Percentiles rank a stretch among this genome's conserved stretches.
phyloP scores from a whole-genome alignment of 257 asterid species.

The Echium plantagineum region DNA sequence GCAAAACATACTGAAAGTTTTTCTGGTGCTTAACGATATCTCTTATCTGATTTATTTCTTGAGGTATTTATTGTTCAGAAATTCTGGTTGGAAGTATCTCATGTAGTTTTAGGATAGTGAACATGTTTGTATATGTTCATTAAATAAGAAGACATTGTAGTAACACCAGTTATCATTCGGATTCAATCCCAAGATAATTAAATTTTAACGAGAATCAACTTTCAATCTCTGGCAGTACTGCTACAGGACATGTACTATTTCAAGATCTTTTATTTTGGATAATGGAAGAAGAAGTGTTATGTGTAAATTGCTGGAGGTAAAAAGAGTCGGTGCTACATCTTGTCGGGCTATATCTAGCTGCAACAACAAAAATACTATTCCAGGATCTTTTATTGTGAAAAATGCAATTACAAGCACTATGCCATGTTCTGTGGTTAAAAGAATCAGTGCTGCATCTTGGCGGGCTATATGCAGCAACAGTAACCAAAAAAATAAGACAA shows the following conservation, averaged over 20 bases:
- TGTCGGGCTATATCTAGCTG: not conserved
- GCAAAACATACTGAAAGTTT: too few relatives aligned
- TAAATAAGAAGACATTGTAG: too few relatives aligned
- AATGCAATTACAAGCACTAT: not conserved
- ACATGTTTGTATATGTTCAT: too few relatives aligned
- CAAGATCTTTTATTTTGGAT: not conserved
- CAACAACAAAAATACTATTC: conserved; percentile 12
- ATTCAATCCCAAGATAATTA: not conserved
- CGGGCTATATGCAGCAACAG: not conserved
- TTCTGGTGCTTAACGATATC: too few relatives aligned
- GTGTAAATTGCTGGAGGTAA: not conserved
- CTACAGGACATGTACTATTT: not conserved
- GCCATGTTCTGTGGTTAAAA: not conserved
- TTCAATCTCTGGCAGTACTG: conserved; percentile 1
- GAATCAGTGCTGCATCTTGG: not conserved
- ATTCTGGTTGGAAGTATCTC: too few relatives aligned
- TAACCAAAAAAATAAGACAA: conserved; percentile 12
- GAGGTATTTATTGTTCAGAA: too few relatives aligned
- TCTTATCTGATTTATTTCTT: too few relatives aligned
- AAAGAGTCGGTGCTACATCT: not conserved
- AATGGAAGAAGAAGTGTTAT: not conserved
- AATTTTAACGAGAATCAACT: not conserved
- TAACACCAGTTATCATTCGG: not conserved
- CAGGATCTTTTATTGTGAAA: not conserved
- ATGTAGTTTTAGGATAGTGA: too few relatives aligned